A percentile compares a stretch with the other conserved stretches of the same genome.
phyloP scores from a whole-genome alignment of 2,329 filamentous ascomycete species.

The Phyllosticta capitalensis region DNA sequence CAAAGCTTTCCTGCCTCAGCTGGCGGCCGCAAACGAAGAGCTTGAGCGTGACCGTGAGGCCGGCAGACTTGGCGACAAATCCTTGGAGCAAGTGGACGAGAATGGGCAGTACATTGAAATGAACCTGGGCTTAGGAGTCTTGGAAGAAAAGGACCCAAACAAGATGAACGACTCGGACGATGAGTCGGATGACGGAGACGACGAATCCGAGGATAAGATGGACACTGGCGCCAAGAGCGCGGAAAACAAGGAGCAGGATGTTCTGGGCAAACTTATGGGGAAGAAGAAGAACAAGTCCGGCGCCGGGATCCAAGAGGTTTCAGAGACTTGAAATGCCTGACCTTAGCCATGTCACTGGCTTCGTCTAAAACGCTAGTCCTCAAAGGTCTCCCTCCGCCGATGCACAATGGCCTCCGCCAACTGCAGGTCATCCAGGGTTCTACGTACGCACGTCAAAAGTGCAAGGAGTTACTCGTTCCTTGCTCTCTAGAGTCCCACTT shows the following conservation, averaged over 20 bases:
- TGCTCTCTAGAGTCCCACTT: background rate
- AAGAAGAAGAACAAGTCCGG: slow-evolving; percentile 16
- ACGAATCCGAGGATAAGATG: slow-evolving; percentile 11
- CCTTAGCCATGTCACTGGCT: background rate
- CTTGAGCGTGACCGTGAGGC: slow-evolving; percentile 31
- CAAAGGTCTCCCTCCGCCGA: background rate
- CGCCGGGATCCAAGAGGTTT: slow-evolving; percentile 24
- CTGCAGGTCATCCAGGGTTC: background rate
- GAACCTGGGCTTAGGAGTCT: slow-evolving; percentile 39
- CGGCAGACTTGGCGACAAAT: slow-evolving; percentile 28
- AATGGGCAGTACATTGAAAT: slow-evolving; percentile 32
- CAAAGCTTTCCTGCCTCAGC: slow-evolving; percentile 32
- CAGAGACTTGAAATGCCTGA: slow-evolving; percentile 12
- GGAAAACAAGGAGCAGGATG: slow-evolving; percentile 18
- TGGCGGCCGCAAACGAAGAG: slow-evolving; percentile 35
- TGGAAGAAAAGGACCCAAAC: slow-evolving; percentile 30
- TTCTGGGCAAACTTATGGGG: slow-evolving; percentile 29
- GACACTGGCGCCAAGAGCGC: slow-evolving; percentile 10
- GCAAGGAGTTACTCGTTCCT: background rate
- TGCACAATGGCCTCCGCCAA: background rate
- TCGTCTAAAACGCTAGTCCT: background rate
- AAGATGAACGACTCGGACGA: slow-evolving; percentile 14
- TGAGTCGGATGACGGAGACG: slow-evolving; percentile 17
- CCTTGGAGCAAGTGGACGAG: slow-evolving; percentile 26
- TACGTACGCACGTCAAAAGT: background rate